Conservation (phyloP, 2,329 filamentous ascomycete genomes). For the Colletotrichum spaethianum region DNA sequence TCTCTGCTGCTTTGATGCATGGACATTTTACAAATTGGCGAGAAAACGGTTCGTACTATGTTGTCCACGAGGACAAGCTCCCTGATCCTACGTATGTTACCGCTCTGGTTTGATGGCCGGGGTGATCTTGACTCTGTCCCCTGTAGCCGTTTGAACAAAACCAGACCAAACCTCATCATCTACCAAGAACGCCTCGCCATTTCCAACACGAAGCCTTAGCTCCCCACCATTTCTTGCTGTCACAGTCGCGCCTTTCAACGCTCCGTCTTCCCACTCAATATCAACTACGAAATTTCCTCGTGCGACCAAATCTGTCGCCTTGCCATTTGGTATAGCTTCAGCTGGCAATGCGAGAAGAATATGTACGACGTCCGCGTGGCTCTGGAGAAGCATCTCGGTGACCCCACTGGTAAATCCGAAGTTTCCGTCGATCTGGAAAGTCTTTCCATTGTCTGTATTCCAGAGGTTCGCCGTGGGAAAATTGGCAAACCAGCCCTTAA, state of each 20-base stretch:
- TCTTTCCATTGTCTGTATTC: constrained; percentile 46
- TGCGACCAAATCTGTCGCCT: not conserved
- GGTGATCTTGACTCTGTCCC: not conserved
- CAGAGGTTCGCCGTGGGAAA: constrained; percentile 59
- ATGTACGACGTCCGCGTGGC: constrained; percentile 47
- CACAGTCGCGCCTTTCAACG: not conserved
- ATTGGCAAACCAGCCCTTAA: constrained; percentile 52
- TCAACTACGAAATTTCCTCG: constrained; percentile 14
- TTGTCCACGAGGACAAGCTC: not conserved
- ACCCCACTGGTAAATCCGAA: constrained; percentile 61
- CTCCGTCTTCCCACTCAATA: constrained; percentile 4
- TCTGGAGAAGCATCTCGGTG: constrained; percentile 60
- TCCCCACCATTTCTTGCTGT: not conserved
- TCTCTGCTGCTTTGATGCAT: not conserved
- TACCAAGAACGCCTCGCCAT: constrained; percentile 1
- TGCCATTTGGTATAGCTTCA: constrained; percentile 12
- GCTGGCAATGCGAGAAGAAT: constrained; percentile 43
- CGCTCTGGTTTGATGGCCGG: not conserved
- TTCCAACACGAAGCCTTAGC: constrained; percentile 11
- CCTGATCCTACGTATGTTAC: not conserved
- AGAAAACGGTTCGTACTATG: not conserved
- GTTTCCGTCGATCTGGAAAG: constrained; percentile 66
- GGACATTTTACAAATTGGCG: no score
- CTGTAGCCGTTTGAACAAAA: not conserved
- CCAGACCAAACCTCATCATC: not conserved